These are phyloP conservation scores for Mesembryanthemum crystallinum DNA, from an alignment of 148 eudicot species.

Conservation along the genomic window DNA sequence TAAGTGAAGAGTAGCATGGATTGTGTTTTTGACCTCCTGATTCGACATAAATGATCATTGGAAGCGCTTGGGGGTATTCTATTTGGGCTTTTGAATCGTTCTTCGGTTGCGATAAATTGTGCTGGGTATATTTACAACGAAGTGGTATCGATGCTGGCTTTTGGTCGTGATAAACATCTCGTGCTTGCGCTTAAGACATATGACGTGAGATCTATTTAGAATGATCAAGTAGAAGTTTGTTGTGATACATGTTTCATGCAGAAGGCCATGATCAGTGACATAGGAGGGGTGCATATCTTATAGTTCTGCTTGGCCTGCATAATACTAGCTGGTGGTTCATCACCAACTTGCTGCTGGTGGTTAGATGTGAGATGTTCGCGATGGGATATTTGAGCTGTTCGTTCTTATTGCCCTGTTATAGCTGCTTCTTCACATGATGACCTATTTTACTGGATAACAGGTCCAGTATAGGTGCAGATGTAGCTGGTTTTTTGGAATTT, in stretches of 20 bases:
- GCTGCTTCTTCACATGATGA: neutral
- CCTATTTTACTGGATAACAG: neutral
- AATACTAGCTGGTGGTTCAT: neutral
- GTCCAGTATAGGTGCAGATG: neutral
- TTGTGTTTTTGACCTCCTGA: neutral
- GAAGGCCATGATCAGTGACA: neutral
- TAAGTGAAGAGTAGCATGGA: neutral
- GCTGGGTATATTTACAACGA: constrained; percentile 1
- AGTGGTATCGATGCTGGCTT: neutral
- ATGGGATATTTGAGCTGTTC: neutral
- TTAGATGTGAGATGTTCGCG: constrained; percentile 7
- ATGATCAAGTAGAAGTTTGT: neutral
- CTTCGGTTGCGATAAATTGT: neutral
- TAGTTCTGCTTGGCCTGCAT: neutral
- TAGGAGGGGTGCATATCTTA: constrained; percentile 16
- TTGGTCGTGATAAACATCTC: constrained; percentile 18
- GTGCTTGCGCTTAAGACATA: neutral
- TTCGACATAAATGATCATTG: neutral
- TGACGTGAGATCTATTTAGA: neutral
- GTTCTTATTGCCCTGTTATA: neutral
- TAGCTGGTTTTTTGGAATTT: neutral
- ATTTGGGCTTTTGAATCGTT: constrained; percentile 1
- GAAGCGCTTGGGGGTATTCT: constrained; percentile 10
- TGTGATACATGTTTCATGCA: neutral
- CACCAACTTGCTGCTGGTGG: constrained; percentile 12